A percentile compares a stretch with the other conserved stretches of the same genome.
phyloP scores from a whole-genome alignment of 2,329 filamentous ascomycete genomes.

The Arthrobotrys musiformis region DNA sequence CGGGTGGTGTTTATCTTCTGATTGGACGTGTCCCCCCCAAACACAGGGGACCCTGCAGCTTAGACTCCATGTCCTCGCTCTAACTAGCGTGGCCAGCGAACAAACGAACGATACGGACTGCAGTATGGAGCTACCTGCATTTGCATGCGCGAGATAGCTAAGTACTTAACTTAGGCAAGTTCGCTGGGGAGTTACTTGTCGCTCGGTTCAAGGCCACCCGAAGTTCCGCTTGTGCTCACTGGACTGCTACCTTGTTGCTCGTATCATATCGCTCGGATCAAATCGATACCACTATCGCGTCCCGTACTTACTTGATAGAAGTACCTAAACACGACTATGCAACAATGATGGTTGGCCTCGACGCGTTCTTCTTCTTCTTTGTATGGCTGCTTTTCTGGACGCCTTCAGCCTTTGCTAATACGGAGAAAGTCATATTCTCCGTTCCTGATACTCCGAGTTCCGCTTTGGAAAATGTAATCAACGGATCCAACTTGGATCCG shows the following conservation, averaged over 20 bases:
- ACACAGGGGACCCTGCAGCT: slow-evolving; percentile 44
- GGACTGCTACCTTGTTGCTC: too few species aligned
- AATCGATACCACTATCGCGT: neutral
- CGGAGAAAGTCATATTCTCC: slow-evolving; percentile 90
- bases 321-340: neutral
- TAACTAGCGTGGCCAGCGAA: slow-evolving; percentile 10
- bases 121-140: slow-evolving; percentile 1
- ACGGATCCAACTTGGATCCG: slow-evolving; percentile 64
- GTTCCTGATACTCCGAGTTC: slow-evolving; percentile 67
- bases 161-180: neutral
- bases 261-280: neutral
- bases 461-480: slow-evolving; percentile 63
- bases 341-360: slow-evolving; percentile 16
- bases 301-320: neutral
- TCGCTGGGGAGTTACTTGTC: neutral
- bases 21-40: slow-evolving; percentile 52
- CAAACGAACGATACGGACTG: slow-evolving; percentile 12
- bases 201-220: slow-evolving; percentile 32
- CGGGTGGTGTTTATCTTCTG: slow-evolving; percentile 42
- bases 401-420: slow-evolving; percentile 71
- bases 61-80: neutral
- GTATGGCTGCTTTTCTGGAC: slow-evolving; percentile 53
- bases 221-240: too few species aligned
- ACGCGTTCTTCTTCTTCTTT: slow-evolving; percentile 7
- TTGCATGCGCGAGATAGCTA: slow-evolving; percentile 4